Evolutionary conservation across 768 basidiomycete genomes (phyloP), one percentile per base, ranked within the genome.

Genomic region (Daedaleopsis sinensis): DNA sequence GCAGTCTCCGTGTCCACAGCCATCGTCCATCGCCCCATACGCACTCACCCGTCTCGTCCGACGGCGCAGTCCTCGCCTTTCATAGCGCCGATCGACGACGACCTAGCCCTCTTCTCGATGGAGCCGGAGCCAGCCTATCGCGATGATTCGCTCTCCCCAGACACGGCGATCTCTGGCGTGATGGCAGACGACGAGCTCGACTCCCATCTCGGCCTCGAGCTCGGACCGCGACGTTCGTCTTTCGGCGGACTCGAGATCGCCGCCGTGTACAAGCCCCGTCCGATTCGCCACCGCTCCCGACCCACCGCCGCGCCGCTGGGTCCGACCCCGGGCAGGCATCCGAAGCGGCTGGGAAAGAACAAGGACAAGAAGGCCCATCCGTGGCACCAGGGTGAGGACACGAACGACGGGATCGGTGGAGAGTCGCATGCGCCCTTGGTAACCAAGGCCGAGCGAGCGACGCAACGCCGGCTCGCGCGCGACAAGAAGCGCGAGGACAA

Each of bases 261-360:
- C 3, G 80, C 85, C 3, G 90, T 92, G 11, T 90, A 84, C 76
- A 91, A 91, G 66, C 90, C 90, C 1, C 83, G 87, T 0, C 88
- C 89, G 1, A 74, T 82, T 65, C 85, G 83, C 79, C 82, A 75
- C 27, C 75, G 75, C 18, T 49, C 72, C 47, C 66, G 79, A 74
- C 53, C 74, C 68, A 62, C 50, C 27, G 32, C 23, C 43, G 23
- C 48, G 24, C 27, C 52, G n/a, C 54, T 58, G 13, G 64, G 59
- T 6, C 48, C 58, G 42, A 49, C 54, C 23, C 24, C 36, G 8
- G 64, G 68, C 43, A 67, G 65, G 61, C 67, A 68, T 57, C 68
- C 65, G 35, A 55, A 75, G 73, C 64, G 68, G 50, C 56, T 57
- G 35, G 54, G 44, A 42, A 68, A 66, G 66, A 46, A 56, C 48